Percentiles rank a stretch among this genome's conserved stretches.
Conservation (phyloP, 148 eudicot species). For the Euryodendron excelsum region DNA sequence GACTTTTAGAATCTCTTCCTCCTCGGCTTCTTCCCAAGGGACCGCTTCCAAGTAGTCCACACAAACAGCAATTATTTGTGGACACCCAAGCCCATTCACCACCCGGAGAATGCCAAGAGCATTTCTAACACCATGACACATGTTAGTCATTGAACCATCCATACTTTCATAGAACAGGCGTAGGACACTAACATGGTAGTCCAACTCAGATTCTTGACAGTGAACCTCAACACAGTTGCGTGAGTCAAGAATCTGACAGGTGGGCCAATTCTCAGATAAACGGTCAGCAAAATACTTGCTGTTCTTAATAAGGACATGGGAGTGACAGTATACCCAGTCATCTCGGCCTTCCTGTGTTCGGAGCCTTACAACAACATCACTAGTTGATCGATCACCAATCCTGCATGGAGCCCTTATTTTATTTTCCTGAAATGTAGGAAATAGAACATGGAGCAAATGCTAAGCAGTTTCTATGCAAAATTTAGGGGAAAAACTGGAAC, state of each 20-base stretch:
- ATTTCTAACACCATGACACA: slow-evolving; percentile 63
- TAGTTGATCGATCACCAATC: slow-evolving; percentile 80
- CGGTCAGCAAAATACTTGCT: slow-evolving; percentile 93
- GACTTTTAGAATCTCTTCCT: slow-evolving; percentile 69
- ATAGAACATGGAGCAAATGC: not conserved
- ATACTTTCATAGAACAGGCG: slow-evolving; percentile 56
- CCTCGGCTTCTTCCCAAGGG: slow-evolving; percentile 92
- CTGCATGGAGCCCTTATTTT: slow-evolving; percentile 28
- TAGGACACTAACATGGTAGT: slow-evolving; percentile 65
- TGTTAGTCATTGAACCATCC: slow-evolving; percentile 38
- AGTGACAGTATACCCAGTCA: slow-evolving; percentile 86
- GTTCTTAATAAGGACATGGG: slow-evolving; percentile 56
- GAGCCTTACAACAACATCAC: slow-evolving; percentile 87
- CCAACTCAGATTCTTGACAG: slow-evolving; percentile 71
- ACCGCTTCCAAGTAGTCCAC: slow-evolving; percentile 82
- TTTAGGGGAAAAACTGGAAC: not conserved
- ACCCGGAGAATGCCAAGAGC: slow-evolving; percentile 75
- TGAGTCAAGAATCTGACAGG: slow-evolving; percentile 90
- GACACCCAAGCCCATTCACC: slow-evolving; percentile 71
- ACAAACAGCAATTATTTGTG: slow-evolving; percentile 55
- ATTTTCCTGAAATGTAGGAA: slow-evolving; percentile 36
- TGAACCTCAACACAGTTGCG: slow-evolving; percentile 85
- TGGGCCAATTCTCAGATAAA: slow-evolving; percentile 92
- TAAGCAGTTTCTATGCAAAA: slow-evolving; percentile 4
- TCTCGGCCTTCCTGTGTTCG: slow-evolving; percentile 80